Evolutionary conservation across 2,329 filamentous ascomycete genomes (phyloP).

Genomic region (Fusarium nisikadoi): DNA sequence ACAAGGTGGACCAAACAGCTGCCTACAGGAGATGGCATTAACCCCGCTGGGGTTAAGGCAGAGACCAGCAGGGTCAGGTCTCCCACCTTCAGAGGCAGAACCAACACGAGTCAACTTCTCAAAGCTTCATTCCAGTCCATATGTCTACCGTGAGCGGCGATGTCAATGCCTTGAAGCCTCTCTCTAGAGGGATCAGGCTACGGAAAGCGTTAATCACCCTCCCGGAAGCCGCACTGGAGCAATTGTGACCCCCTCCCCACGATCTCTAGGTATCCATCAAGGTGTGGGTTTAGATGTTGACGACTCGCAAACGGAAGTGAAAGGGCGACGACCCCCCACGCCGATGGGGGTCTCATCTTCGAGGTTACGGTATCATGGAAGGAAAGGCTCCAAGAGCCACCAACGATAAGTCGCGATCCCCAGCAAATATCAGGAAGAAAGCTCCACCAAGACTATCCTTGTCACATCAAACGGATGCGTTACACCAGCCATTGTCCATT

Average conservation of each 20-base stretch:
- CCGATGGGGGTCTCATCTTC: background rate
- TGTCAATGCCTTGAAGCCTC: background rate
- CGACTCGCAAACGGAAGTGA: background rate
- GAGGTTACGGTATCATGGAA: background rate
- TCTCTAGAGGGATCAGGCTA: background rate
- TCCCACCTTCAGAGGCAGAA: background rate
- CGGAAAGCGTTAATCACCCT: background rate
- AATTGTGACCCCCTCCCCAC: background rate
- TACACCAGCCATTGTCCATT: background rate
- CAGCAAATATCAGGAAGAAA: background rate
- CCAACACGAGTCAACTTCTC: background rate
- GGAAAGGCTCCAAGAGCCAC: background rate
- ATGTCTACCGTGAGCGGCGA: background rate
- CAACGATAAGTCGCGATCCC: background rate
- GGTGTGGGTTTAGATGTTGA: background rate
- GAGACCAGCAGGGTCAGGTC: background rate
- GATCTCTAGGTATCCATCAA: background rate
- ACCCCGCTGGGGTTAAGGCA: background rate
- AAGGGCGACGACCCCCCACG: rapidly evolving
- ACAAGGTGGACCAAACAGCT: background rate
- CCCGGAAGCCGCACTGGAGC: no score
- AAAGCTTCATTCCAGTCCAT: background rate
- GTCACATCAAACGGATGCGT: background rate
- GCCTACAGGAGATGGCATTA: background rate
- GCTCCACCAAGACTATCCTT: background rate